These are phyloP conservation scores for Apocynum venetum DNA, from an alignment of 257 asterid species.

Conservation along the genomic window DNA sequence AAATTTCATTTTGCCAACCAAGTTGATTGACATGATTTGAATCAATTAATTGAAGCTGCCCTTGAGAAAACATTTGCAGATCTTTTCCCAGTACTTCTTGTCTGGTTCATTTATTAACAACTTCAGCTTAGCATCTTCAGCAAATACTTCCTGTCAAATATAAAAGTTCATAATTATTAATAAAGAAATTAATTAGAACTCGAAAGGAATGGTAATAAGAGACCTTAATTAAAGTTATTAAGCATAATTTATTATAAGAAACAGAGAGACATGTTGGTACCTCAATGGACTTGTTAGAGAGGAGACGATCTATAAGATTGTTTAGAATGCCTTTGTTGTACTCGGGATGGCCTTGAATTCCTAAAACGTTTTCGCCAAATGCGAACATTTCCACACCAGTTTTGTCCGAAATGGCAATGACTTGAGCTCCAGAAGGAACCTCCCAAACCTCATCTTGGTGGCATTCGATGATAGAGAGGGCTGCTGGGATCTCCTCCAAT, in stretches of 20 bases:
- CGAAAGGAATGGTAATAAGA: too few relatives aligned
- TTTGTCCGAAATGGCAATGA: slow-evolving; percentile 55
- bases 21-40: background rate
- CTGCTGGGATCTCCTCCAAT: slow-evolving; percentile 43
- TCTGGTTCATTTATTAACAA: slow-evolving; percentile 45
- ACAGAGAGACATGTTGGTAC: slow-evolving; percentile 15
- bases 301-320: slow-evolving; percentile 58
- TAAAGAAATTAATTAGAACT: background rate
- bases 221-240: too few relatives aligned
- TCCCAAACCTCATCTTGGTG: slow-evolving; percentile 83
- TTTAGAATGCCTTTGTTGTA: slow-evolving; percentile 63
- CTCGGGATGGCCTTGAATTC: slow-evolving; percentile 84
- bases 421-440: slow-evolving; percentile 56
- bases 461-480: slow-evolving; percentile 55
- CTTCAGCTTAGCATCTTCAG: slow-evolving; percentile 45
- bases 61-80: slow-evolving; percentile 60
- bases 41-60: slow-evolving; percentile 5
- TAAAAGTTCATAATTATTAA: background rate
- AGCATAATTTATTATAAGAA: too few relatives aligned
- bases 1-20: background rate
- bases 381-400: slow-evolving; percentile 68
- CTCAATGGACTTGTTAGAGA: slow-evolving; percentile 38
- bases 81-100: slow-evolving; percentile 47
- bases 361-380: slow-evolving; percentile 47
- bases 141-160: slow-evolving; percentile 35